Evolutionary conservation across 306 rosid genomes (phyloP), one percentile per base, ranked within the genome.

Genomic region (Mimosa bimucronata): DNA sequence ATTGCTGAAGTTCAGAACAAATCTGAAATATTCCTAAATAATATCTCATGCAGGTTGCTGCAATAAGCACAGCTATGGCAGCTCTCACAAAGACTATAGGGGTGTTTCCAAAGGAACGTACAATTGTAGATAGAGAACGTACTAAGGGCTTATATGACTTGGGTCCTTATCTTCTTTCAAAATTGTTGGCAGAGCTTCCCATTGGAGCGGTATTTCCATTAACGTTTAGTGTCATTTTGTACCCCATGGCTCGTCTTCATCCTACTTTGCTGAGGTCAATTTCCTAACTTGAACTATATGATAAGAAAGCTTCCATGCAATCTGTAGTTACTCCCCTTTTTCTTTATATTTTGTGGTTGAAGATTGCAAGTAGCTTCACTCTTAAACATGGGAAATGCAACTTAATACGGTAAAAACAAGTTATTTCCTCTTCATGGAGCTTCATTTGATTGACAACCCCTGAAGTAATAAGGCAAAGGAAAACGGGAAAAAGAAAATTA

Each of bases 201-300:
- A 83, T 95, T 16, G 97, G 97, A 79, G 92, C 98, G 46, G 94
- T 94, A 69, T 95, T 95, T 86, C 98, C 98, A 45, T 88, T 95
- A 34, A 85, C 93, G 86, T 95, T 95, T 88, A 94, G 98, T 71
- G 66, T 94, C 77, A 83, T 94, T 70, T 88, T 94, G 85, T 94
- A 94, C 79, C 97, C 98, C 48, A 92, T 94, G 98, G 97, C 98
- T 55, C 97, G 88, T 38, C 98, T 94, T 83, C 97, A 94, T 89
- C 97, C 98, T 61, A 78, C 94, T 70, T 64, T 87, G 74, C 83
- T 80, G 66, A 92, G 98, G 98, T 94, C 73, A 34, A 66, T 78
- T 65, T 74, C 64, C 61, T 84, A 41, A 25, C 40, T 21, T 45
- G 19, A 50, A 60, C 82, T 66, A 30, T 45, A 37, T 44, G 77